These are phyloP conservation scores for Guillardia theta DNA, from an alignment of 78 protist genomes.

Conservation along the genomic window DNA sequence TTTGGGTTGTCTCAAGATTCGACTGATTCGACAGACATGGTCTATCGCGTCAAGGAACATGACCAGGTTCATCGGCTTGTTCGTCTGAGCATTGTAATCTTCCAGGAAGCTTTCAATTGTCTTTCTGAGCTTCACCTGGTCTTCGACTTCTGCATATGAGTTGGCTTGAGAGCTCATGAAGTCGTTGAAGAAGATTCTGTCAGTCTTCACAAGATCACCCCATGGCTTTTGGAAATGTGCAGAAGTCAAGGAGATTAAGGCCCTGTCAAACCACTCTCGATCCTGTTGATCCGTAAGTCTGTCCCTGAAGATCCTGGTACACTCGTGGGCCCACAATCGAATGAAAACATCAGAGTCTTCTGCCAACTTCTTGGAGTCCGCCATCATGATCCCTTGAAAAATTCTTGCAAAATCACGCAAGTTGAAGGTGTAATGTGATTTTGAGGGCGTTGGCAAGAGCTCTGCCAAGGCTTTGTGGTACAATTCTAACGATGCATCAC, in stretches of 20 bases:
- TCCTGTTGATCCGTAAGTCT: conserved; percentile 81
- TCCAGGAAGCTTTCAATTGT: conserved; percentile 62
- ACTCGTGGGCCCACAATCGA: conserved; percentile 66
- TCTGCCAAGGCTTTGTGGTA: neutral
- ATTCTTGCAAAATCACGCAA: conserved; percentile 72
- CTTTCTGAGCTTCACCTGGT: neutral
- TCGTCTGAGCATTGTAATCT: conserved; percentile 68
- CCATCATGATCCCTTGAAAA: conserved; percentile 60
- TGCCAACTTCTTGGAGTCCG: conserved; percentile 22
- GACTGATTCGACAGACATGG: conserved; percentile 78
- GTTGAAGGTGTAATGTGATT: conserved; percentile 79
- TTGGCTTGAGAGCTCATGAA: conserved; percentile 57
- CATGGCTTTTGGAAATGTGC: neutral
- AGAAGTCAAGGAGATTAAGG: neutral
- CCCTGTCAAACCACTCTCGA: conserved; percentile 58
- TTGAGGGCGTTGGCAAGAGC: conserved; percentile 74
- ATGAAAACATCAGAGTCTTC: neutral
- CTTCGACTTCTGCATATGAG: conserved; percentile 61
- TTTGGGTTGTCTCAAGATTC: conserved; percentile 79
- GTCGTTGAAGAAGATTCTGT: conserved; percentile 66
- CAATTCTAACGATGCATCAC: conserved; percentile 26
- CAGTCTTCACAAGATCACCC: neutral
- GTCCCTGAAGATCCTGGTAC: conserved; percentile 68
- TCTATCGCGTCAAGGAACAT: conserved; percentile 82
- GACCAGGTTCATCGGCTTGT: conserved; percentile 73